Conservation (phyloP, 306 rosid genomes). For the Abrus pulchellus region DNA sequence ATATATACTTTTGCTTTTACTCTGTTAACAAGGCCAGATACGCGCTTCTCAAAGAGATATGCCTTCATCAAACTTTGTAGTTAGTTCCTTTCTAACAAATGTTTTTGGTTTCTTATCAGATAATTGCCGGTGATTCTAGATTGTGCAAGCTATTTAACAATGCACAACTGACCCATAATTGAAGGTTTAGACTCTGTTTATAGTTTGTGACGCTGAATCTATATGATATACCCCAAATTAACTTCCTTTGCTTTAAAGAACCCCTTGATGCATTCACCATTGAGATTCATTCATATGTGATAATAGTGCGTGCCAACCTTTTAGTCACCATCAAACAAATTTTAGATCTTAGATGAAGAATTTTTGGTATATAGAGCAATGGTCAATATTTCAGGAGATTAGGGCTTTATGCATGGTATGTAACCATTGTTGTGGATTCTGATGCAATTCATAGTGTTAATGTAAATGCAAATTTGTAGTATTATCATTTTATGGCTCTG, state of each 20-base stretch:
- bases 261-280: neutral
- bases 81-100: conserved; percentile 14
- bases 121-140: conserved; percentile 11
- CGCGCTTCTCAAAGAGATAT: conserved; percentile 59
- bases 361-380: neutral
- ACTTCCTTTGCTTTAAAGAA: conserved; percentile 24
- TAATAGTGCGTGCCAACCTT: neutral
- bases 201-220: conserved; percentile 12
- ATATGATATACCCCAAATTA: neutral
- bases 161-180: conserved; percentile 32
- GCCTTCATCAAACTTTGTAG: conserved; percentile 48
- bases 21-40: conserved; percentile 68
- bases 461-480: neutral
- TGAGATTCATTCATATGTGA: neutral
- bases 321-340: neutral
- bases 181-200: neutral
- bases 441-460: neutral
- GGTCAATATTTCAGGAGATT: conserved; percentile 2
- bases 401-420: neutral
- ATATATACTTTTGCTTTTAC: conserved; percentile 59
- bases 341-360: conserved; percentile 16
- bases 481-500: neutral
- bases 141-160: conserved; percentile 34
- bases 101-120: neutral
- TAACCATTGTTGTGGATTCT: conserved; percentile 31